Evolutionary conservation across 2,329 filamentous ascomycete species (phyloP), one percentile per base, ranked within the genome.

Genomic region (Fusarium piperis): DNA sequence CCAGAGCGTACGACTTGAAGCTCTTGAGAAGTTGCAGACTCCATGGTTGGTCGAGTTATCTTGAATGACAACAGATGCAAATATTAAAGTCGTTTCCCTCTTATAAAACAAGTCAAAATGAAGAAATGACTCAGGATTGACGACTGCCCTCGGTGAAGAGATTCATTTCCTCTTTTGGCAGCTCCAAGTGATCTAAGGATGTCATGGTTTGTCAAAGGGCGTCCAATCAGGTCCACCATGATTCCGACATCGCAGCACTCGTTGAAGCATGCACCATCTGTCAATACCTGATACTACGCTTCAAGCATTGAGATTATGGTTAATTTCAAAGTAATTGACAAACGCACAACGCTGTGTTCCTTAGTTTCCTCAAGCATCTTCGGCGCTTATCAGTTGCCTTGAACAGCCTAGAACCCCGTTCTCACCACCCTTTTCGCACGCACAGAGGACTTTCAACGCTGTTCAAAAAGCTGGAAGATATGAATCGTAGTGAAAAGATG

Each of bases 201-300:
- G 65, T 66, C 58, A 73, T 72, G 39, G 46, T 59, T 26, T n/a
- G 48, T 44, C 26, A 51, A 44, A 32, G 38, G 44, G 56, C 57
- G 44, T 53, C 66, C 71, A 75, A 75, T 71, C 53, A 56, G 32
- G 44, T 32, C 38, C 36, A 35, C 12, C 3, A 32, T 16, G 2
- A 64, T 70, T 70, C 74, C 74, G 74, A 76, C 59, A 76, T 75
- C 72, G 72, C 74, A 48, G 26, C 10, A 4, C 23, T 11, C n/a
- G 18, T 28, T 46, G 41, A 16, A 28, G 23, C 9, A 28, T 28
- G 6, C 3, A 28, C 18, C 6, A 10, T 48, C 23, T 18, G 10
- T 30, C 16, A 48, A 12, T 11, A 23, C 23, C 23, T 23, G n/a
- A 30, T 30, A 4, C 5, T 16, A 18, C 16, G 16, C 6, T 18